Base-by-base conservation (phyloP, 805 yeast species). In the Suhomyces sp. region DNA sequence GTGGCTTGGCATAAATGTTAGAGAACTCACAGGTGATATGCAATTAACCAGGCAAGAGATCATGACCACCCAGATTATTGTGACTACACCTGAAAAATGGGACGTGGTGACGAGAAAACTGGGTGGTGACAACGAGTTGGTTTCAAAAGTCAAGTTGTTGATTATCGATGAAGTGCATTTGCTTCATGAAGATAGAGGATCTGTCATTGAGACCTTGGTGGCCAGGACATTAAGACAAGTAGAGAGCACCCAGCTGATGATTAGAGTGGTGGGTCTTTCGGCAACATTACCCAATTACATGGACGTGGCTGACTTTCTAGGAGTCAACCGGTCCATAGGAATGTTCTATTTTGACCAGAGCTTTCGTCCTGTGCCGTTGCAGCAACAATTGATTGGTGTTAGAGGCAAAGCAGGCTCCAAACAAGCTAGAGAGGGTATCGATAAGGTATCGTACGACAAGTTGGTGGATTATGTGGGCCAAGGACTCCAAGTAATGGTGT, bases 161-260 rank as follows among this genome's bases (percentile, higher is more conserved):
- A 90, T 94, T 54, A 92, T 94, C 55, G 99, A 94, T 76, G 99
- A 94, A 71, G 98, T 94, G 0, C 99, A 94, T 78, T 75, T 94
- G 64, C 78, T 94, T 50, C 98, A 94, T 62, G 99, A 94, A 80
- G 99, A 94, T 52, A 83, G 99, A 75, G 99, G 99, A 61, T 90
- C 97, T 7, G 99, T 94, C 6, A 90, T 94, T 57, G 99, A 94
- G 68, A 91, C 97, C 0, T 74, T 92, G 49, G 97, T 92, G 3
- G 97, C 97, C 0, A 83, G 98, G 70, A 94, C 99, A 0, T 77
- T 92, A 55, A 77, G 99, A 53, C 97, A 92, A 64, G 98, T 94
- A 4, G 99, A 94, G 66, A 84, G 96, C 55, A 82, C 96, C 0
- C 99, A 94, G 66, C 85, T 89, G 48, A 86, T 92, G 92, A 92